Base-by-base conservation (phyloP, 1,284 basidiomycete genomes). In the Ceratobasidium theobromae region DNA sequence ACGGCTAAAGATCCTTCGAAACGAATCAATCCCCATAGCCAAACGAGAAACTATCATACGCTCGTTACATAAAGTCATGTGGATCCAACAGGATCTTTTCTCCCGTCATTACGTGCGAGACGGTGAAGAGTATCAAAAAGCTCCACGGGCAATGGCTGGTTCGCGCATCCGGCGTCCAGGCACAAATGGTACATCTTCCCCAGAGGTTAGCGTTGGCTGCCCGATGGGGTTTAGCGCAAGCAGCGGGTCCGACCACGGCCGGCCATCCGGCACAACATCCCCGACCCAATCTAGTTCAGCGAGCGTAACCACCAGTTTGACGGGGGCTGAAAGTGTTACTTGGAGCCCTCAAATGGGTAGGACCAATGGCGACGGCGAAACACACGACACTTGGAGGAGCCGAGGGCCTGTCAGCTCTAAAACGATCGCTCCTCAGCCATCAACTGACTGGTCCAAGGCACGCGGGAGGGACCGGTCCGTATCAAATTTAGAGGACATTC, bases 11-110 rank as follows among this genome's bases (percentile, higher is more conserved):
- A 62, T 62, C 33, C 35, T 62, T 6, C 30, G 58, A 27, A 21
- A 62, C 25, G 58, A 62, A 30, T 21, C 32, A 14, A 38, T 62
- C 35, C 3, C 12, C 33, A 30, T 62, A 18, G 3, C 11, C 9
- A 62, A 62, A 41, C 46, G 48, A 49, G 58, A 62, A 27, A 62
- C 46, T 16, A 62, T 62, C 38, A 25, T 62, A 12, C 58, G 58
- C 35, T 62, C 58, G 33, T 38, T 62, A 1, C 58, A 62, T 23
- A 62, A 62, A 52, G 58, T 62, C 14, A 62, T 62, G 58, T 62
- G 58, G 58, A 62, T 62, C 32, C 58, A 62, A 32, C 58, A 62
- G 41, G 58, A 62, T 38, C 48, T 62, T 11, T 62, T 62, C n/a
- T 62, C 58, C 2, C 58, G 58, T 35, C 58, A 62, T 41, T 62